Evolutionary conservation across 139 green algal species (phyloP).

Genomic region (Tetradesmus obliquus): DNA sequence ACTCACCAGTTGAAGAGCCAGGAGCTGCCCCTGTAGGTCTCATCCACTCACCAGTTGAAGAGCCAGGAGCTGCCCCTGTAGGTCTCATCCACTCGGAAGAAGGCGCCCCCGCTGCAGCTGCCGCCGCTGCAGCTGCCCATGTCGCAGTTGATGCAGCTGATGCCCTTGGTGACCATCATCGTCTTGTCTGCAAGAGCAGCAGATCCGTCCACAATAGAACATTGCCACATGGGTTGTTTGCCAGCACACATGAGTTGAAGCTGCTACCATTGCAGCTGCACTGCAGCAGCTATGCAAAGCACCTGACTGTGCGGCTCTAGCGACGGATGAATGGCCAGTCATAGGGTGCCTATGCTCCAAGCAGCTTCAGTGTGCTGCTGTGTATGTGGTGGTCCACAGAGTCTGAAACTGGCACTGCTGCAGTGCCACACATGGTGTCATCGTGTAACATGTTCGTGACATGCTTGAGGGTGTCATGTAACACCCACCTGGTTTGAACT

Average conservation of each 20-base stretch:
- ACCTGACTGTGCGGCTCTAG: no score
- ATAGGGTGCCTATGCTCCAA: no score
- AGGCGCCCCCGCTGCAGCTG: neutral
- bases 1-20: no score
- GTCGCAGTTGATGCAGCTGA: conserved; percentile 33
- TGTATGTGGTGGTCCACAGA: no score
- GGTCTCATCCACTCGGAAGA: conserved; percentile 29
- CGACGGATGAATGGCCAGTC: no score
- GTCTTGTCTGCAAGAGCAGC: conserved; percentile 28
- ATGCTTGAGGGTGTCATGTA: neutral
- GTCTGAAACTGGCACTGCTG: neutral
- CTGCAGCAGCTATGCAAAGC: no score
- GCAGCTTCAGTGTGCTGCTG: no score
- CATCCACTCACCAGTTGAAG: conserved; percentile 12
- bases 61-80: conserved; percentile 26
- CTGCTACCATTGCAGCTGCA: neutral
- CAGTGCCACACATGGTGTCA: neutral
- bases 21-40: no score
- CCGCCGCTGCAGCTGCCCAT: conserved; percentile 8
- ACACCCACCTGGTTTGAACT: conserved; percentile 20
- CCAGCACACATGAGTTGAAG: neutral
- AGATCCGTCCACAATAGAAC: neutral
- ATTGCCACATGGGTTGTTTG: neutral
- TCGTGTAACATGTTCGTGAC: neutral
- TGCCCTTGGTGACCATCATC: conserved; percentile 45